phyloP scores from a whole-genome alignment of 257 asterid genomes.

The Nicotiana knightiana region DNA sequence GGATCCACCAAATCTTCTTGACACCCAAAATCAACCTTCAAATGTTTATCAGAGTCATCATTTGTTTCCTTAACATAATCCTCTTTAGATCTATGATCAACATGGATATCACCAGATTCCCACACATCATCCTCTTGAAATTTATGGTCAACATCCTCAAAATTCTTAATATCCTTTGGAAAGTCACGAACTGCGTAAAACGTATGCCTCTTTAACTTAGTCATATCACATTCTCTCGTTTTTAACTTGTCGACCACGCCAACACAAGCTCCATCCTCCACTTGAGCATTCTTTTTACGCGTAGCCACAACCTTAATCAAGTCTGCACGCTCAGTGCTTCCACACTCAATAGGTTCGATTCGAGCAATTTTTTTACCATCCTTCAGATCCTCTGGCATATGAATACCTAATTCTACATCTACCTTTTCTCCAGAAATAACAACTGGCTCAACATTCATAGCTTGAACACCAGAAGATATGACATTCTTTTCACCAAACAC shows the following conservation, averaged over 20 bases:
- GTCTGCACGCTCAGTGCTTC: not conserved
- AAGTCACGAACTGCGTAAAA: not conserved
- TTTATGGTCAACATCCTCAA: not conserved
- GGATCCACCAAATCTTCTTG: not conserved
- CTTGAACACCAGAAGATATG: not conserved
- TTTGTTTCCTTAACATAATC: not conserved
- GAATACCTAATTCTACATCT: not conserved
- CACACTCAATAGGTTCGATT: not conserved
- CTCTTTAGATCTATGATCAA: not conserved
- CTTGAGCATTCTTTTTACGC: not conserved
- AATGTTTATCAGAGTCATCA: not conserved
- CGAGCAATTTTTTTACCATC: not conserved
- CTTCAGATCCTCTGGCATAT: not conserved
- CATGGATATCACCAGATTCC: not conserved
- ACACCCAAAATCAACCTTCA: not conserved
- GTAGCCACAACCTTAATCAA: not conserved
- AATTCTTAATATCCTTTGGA: not conserved
- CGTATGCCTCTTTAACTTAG: not conserved
- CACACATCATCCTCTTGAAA: not conserved
- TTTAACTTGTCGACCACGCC: not conserved
- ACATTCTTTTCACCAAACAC: not conserved
- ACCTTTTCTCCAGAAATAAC: not conserved
- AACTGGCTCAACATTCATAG: not conserved
- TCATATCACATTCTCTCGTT: not conserved
- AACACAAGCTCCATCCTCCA: not conserved